Percentiles rank a stretch among this genome's conserved stretches.
These are phyloP conservation scores for Halophytophthora batemanensis DNA, from an alignment of 352 stramenopile genomes.

Conservation along the genomic window DNA sequence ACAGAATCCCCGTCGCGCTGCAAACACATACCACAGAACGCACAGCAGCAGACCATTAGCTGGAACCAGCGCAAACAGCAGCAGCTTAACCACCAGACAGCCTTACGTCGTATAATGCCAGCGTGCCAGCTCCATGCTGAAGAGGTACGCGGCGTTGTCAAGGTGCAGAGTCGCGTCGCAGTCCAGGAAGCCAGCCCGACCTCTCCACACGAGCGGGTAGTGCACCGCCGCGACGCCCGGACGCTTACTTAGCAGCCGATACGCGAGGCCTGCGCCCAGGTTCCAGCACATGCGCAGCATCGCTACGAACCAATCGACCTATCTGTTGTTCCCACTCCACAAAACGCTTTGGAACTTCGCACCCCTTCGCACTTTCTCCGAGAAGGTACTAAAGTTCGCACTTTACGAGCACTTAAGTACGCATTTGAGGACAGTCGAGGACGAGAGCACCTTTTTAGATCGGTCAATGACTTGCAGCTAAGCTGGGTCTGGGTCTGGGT, in stretches of 20 bases:
- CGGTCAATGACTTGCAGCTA: too few relatives aligned
- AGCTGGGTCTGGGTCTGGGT: too few relatives aligned
- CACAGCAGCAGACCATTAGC: too few relatives aligned
- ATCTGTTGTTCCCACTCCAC: too few relatives aligned
- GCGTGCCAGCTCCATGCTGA: conserved; percentile 79
- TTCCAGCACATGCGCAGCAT: conserved; percentile 78
- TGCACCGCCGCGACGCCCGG: conserved; percentile 63
- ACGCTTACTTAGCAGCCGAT: conserved; percentile 59
- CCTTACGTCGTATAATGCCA: conserved; percentile 73
- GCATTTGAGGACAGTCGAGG: too few relatives aligned
- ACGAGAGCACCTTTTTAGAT: too few relatives aligned
- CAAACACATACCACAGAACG: too few relatives aligned
- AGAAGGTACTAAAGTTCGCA: too few relatives aligned
- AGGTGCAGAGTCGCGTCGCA: conserved; percentile 80
- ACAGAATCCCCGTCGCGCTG: conserved; percentile 24
- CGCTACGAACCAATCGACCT: too few relatives aligned
- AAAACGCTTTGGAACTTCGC: too few relatives aligned
- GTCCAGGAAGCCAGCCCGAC: conserved; percentile 65
- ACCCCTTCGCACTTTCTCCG: too few relatives aligned
- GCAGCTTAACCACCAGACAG: background rate
- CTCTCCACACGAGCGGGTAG: conserved; percentile 71
- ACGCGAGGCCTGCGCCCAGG: conserved; percentile 49
- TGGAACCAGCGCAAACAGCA: background rate
- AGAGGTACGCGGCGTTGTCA: conserved; percentile 82
- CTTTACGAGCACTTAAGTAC: too few relatives aligned